phyloP scores from a whole-genome alignment of 2,329 filamentous ascomycete species.

The Aspergillus sp. region DNA sequence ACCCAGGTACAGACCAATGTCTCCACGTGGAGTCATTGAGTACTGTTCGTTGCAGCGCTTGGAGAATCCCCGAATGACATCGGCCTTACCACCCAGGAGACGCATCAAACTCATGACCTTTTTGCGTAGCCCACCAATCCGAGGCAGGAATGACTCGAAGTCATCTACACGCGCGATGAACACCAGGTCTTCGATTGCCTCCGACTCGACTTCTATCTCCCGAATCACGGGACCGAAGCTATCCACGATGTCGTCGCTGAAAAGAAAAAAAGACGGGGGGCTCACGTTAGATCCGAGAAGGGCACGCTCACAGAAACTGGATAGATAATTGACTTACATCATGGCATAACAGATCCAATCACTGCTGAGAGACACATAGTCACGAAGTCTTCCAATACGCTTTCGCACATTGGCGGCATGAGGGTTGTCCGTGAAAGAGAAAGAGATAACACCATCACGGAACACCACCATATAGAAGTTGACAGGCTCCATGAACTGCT shows the following conservation, averaged over 20 bases:
- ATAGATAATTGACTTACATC: conserved; percentile 54
- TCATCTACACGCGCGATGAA: conserved; percentile 88
- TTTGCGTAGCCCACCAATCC: conserved; percentile 85
- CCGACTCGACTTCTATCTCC: conserved; percentile 78
- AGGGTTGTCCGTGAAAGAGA: conserved; percentile 80
- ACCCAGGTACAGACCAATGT: conserved; percentile 91
- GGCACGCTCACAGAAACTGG: neutral
- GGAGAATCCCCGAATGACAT: conserved; percentile 93
- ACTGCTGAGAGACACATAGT: conserved; percentile 87
- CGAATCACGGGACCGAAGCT: conserved; percentile 84
- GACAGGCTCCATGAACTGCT: conserved; percentile 83
- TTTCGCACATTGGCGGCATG: conserved; percentile 84
- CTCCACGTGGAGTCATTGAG: conserved; percentile 86
- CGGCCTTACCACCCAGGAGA: conserved; percentile 91
- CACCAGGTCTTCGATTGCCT: conserved; percentile 89
- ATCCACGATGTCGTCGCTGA: conserved; percentile 90
- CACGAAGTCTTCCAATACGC: conserved; percentile 84
- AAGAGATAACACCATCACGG: conserved; percentile 87
- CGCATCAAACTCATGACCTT: conserved; percentile 91
- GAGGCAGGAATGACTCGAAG: conserved; percentile 75
- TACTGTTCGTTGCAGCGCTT: conserved; percentile 99
- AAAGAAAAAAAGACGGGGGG: neutral
- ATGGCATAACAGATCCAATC: conserved; percentile 99
- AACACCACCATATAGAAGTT: conserved; percentile 97
- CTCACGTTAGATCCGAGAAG: conserved; percentile 4